A percentile compares a stretch with the other conserved stretches of the same genome.
Conservation (phyloP, 345 rosid species). For the Lepidium africanum region DNA sequence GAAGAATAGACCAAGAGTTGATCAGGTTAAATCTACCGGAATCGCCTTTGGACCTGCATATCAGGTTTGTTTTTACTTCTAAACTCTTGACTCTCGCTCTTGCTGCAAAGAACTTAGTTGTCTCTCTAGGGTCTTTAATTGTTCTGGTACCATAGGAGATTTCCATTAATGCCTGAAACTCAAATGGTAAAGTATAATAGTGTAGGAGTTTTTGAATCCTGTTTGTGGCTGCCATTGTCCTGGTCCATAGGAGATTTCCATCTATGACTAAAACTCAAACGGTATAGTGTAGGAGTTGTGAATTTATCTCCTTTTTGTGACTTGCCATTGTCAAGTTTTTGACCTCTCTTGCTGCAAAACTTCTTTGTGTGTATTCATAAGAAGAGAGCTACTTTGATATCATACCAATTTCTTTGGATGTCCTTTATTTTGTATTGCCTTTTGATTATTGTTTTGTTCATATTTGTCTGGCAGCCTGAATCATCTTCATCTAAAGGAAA, state of each 20-base stretch:
- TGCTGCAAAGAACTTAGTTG: not conserved
- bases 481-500: constrained; percentile 65
- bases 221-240: not conserved
- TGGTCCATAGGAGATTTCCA: too few species aligned
- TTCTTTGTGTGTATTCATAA: not conserved
- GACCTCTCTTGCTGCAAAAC: not conserved
- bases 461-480: constrained; percentile 44
- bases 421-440: not conserved
- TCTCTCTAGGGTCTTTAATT: not conserved
- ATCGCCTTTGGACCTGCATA: constrained; percentile 92
- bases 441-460: not conserved
- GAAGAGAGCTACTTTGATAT: not conserved
- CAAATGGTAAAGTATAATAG: not conserved
- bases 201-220: not conserved
- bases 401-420: not conserved
- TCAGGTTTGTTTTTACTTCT: constrained; percentile 50
- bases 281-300: not conserved
- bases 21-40: constrained; percentile 78
- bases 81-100: not conserved
- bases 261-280: not conserved
- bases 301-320: not conserved
- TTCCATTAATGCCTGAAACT: not conserved
- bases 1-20: constrained; percentile 89
- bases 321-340: not conserved
- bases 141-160: not conserved